Base-by-base conservation (phyloP, 371 early-diverging fungal genomes). In the Circinella umbellata region DNA sequence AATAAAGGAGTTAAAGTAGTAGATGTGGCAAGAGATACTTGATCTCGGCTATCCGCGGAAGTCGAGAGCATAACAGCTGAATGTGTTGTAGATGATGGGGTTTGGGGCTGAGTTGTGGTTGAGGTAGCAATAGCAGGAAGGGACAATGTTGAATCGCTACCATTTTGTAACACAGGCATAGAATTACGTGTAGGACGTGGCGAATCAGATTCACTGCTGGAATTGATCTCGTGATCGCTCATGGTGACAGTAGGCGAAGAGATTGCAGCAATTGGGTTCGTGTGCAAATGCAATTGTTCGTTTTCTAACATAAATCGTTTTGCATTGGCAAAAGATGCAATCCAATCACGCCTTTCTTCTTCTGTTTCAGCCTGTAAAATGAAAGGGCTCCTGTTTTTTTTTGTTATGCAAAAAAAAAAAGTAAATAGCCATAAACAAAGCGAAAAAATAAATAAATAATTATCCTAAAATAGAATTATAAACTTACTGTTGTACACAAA, bases 301-400 rank as follows among this genome's bases (percentile, higher is more conserved):
- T 68, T 68, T 57, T 80, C 76, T 15, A 84, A 38, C 57, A 69
- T 68, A 11, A 77, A 67, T 51, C 76, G 68, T 51, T 91, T 92
- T 42, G 91, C 84, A 34, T 82, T 88, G 55, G 90, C 90, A 69
- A 93, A 88, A 7, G 86, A 79, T 13, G 71, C 69, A 42, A 92
- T 88, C 93, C 93, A 93, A 36, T 83, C 85, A 54, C 75, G 70
- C 88, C 91, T 79, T 37, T 92, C 92, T 1, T 88, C 80, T 62
- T 92, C 91, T 4, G 88, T 89, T 74, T 92, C 92, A 3, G 92
- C 92, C 72, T 91, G 90, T 37, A 90, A 70, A 37, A 86, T 54
- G 60, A 88, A 87, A 3, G 87, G 77, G 37, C 82, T 71, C 67
- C 77, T 82, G 62, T 18, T 70, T 34, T 20, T 17, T 15, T 18